These are phyloP conservation scores for Linnemannia hyalina DNA, from an alignment of 192 early-diverging fungal genomes.

Conservation along the genomic window DNA sequence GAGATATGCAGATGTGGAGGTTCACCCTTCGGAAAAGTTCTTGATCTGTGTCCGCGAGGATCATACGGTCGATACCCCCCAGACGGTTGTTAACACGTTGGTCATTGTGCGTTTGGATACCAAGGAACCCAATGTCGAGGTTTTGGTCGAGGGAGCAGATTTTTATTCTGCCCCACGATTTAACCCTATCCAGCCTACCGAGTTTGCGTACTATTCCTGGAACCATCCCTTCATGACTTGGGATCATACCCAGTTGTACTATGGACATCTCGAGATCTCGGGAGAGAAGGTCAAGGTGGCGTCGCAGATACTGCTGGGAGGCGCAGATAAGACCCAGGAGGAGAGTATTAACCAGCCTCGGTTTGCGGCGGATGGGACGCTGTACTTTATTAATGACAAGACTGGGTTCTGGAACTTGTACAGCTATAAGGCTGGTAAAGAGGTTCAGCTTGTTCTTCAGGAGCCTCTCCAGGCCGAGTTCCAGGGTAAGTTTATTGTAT, in stretches of 20 bases:
- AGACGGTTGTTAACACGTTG: slow-evolving; percentile 68
- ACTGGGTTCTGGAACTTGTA: slow-evolving; percentile 82
- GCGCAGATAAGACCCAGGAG: slow-evolving; percentile 42
- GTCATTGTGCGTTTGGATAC: slow-evolving; percentile 66
- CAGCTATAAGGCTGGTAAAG: slow-evolving; percentile 53
- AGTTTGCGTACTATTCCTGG: slow-evolving; percentile 78
- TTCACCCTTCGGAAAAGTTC: slow-evolving; percentile 68
- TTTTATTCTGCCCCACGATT: slow-evolving; percentile 79
- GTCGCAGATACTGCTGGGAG: slow-evolving; percentile 37
- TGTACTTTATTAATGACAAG: slow-evolving; percentile 79
- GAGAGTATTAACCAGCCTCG: slow-evolving; percentile 70
- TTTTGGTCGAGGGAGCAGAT: slow-evolving; percentile 69
- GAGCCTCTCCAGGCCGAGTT: slow-evolving; percentile 74
- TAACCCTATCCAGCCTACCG: slow-evolving; percentile 52
- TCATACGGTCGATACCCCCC: slow-evolving; percentile 71
- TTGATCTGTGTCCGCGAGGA: slow-evolving; percentile 79
- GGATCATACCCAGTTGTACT: slow-evolving; percentile 75
- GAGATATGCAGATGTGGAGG: slow-evolving; percentile 75
- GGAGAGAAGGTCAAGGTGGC: slow-evolving; percentile 21
- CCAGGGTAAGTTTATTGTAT: slow-evolving; percentile 42
- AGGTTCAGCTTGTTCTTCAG: slow-evolving; percentile 56
- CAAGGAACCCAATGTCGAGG: slow-evolving; percentile 47
- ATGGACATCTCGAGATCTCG: slow-evolving; percentile 55
- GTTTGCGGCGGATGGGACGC: slow-evolving; percentile 64
- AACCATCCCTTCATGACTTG: slow-evolving; percentile 85